Evolutionary conservation across 495 filamentous ascomycete species (phyloP).

Genomic region (Aspergillus funiculosus): DNA sequence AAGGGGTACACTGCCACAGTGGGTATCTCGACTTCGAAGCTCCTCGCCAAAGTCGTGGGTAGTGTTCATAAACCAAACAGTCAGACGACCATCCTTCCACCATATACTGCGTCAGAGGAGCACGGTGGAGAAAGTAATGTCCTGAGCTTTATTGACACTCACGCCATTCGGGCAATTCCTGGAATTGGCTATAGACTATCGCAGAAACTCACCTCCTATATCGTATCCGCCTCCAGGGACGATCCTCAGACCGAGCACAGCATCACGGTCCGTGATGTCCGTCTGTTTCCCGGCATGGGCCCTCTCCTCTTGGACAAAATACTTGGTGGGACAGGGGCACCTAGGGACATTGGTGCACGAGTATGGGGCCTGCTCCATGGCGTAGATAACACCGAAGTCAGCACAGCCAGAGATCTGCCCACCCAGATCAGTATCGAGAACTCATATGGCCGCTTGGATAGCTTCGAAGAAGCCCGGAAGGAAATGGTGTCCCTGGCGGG

Average conservation of each 20-base stretch:
- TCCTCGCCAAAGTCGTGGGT: conserved; percentile 78
- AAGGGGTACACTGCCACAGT: conserved; percentile 80
- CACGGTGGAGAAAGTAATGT: conserved; percentile 45
- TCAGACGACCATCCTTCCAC: conserved; percentile 75
- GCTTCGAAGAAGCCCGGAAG: conserved; percentile 51
- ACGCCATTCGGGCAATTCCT: conserved; percentile 76
- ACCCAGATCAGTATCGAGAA: conserved; percentile 94
- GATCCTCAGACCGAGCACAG: neutral
- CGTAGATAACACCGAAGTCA: conserved; percentile 56
- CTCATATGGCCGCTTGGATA: conserved; percentile 66
- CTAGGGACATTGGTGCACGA: conserved; percentile 60
- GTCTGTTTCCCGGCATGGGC: conserved; percentile 53
- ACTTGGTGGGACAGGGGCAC: conserved; percentile 61
- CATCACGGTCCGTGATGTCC: conserved; percentile 61
- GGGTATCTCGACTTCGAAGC: conserved; percentile 81
- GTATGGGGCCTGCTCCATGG: conserved; percentile 79
- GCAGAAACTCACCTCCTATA: conserved; percentile 57
- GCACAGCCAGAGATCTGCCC: conserved; percentile 64
- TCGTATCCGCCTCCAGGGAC: conserved; percentile 27
- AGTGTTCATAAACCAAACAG: conserved; percentile 77
- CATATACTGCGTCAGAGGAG: conserved; percentile 36
- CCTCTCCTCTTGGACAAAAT: conserved; percentile 56
- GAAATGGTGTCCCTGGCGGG: conserved; percentile 58
- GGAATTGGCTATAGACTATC: conserved; percentile 80
- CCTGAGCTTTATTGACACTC: conserved; percentile 62